These are phyloP conservation scores for Penicillium fuscoglaucum DNA, from an alignment of 2,329 filamentous ascomycete species.

Conservation along the genomic window DNA sequence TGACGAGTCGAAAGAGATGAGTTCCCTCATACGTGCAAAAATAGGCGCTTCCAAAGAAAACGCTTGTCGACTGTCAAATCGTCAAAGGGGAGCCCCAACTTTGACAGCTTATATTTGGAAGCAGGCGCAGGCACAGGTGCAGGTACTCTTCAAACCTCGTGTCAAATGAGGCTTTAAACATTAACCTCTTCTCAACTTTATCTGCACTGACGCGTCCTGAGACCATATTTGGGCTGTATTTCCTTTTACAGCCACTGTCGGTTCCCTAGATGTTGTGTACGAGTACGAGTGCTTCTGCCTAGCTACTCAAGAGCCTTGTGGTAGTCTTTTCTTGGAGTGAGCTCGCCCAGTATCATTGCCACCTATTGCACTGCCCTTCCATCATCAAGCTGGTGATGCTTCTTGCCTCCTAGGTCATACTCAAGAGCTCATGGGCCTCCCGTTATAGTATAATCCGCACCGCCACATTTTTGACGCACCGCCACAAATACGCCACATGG, in stretches of 20 bases:
- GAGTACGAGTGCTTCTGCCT: neutral
- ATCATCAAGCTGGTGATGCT: neutral
- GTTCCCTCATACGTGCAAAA: neutral
- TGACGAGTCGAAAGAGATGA: neutral
- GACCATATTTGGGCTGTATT: neutral
- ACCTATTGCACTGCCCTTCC: neutral
- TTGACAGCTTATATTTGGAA: neutral
- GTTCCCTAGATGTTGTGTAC: neutral
- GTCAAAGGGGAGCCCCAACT: neutral
- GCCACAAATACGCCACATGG: conserved; percentile 6
- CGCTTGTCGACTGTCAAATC: too few species aligned
- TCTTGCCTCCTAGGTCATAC: neutral
- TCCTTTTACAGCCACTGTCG: neutral
- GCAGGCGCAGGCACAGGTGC: too few species aligned
- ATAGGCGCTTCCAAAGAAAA: neutral
- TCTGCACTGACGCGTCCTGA: neutral
- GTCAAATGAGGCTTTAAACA: neutral
- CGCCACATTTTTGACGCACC: conserved; percentile 3
- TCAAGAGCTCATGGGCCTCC: neutral
- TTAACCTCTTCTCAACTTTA: neutral
- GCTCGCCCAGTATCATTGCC: neutral
- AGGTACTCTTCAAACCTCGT: neutral
- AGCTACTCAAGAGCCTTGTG: neutral
- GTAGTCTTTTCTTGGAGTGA: neutral
- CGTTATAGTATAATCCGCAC: neutral